phyloP scores from a whole-genome alignment of 371 early-diverging fungal species.

The Quaeritorhiza haematococci region DNA sequence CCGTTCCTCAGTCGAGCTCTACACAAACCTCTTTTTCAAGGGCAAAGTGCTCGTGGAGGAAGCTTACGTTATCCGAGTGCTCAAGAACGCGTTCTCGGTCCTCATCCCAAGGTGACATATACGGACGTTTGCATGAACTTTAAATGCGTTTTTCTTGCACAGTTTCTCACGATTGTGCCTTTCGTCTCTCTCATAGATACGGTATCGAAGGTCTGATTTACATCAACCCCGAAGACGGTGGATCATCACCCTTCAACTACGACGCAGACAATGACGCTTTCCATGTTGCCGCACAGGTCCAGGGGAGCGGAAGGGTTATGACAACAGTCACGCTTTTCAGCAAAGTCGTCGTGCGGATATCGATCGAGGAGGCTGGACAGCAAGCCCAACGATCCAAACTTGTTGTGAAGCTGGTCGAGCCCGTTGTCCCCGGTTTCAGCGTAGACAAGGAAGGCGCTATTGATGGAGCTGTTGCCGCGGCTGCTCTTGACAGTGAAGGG shows the following conservation, averaged over 20 bases:
- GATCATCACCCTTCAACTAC: conserved; percentile 26
- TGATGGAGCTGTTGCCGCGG: no score
- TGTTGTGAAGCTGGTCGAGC: conserved; percentile 54
- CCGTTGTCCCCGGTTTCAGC: conserved; percentile 55
- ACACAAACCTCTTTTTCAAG: conserved; percentile 89
- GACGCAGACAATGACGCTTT: conserved; percentile 39
- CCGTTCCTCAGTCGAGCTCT: conserved; percentile 89
- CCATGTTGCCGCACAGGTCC: conserved; percentile 38
- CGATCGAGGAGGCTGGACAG: conserved; percentile 65
- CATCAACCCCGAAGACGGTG: conserved; percentile 16
- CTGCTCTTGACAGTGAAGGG: no score
- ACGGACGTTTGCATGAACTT: neutral
- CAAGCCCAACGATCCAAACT: conserved; percentile 31
- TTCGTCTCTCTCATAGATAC: conserved; percentile 41
- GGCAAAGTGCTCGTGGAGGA: conserved; percentile 76
- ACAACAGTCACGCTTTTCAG: conserved; percentile 76
- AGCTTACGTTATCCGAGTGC: conserved; percentile 83
- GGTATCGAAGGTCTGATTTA: conserved; percentile 92
- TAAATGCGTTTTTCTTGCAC: neutral
- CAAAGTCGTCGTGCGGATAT: conserved; percentile 68
- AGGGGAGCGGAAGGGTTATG: no score
- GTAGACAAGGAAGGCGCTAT: conserved; percentile 20
- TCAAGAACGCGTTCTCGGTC: conserved; percentile 90
- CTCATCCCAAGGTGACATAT: conserved; percentile 67
- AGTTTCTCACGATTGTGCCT: neutral